Percentiles rank a stretch among this genome's conserved stretches.
These are phyloP conservation scores for Xylona heveae DNA, from an alignment of 495 filamentous ascomycete species.

Conservation along the genomic window DNA sequence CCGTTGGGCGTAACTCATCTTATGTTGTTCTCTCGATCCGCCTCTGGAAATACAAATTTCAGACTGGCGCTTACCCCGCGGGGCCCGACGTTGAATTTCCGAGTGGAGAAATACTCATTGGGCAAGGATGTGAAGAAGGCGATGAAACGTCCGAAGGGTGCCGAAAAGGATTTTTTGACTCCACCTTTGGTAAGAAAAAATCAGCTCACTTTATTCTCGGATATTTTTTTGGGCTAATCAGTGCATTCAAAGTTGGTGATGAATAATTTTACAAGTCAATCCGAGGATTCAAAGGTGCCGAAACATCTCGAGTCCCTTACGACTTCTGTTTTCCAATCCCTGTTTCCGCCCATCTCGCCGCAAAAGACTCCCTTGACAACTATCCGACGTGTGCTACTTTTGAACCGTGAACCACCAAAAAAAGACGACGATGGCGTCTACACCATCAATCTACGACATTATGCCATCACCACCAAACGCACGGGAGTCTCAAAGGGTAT, in stretches of 20 bases:
- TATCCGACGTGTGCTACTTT: slow-evolving; percentile 70
- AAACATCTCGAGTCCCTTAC: slow-evolving; percentile 86
- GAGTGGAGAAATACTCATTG: slow-evolving; percentile 90
- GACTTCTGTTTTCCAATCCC: slow-evolving; percentile 84
- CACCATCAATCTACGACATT: slow-evolving; percentile 81
- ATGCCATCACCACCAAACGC: slow-evolving; percentile 75
- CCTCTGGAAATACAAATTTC: slow-evolving; percentile 78
- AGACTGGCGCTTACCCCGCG: slow-evolving; percentile 74
- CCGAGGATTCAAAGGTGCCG: slow-evolving; percentile 38
- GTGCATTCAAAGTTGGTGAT: slow-evolving; percentile 52
- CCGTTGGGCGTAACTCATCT: slow-evolving; percentile 88
- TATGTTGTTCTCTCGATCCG: slow-evolving; percentile 80
- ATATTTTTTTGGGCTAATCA: too few species aligned
- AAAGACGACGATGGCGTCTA: slow-evolving; percentile 42
- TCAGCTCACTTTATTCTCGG: too few species aligned
- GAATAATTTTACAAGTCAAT: slow-evolving; percentile 83
- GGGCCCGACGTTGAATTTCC: slow-evolving; percentile 82
- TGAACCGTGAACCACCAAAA: slow-evolving; percentile 52
- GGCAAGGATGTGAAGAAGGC: slow-evolving; percentile 72
- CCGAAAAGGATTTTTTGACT: slow-evolving; percentile 61
- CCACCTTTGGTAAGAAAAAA: slow-evolving; percentile 56
- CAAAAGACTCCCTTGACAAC: slow-evolving; percentile 71
- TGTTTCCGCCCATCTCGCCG: slow-evolving; percentile 92
- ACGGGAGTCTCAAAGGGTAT: slow-evolving; percentile 68
- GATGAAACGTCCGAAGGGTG: slow-evolving; percentile 58